Evolutionary conservation across 1,284 basidiomycete species (phyloP).

Genomic region (Ustilago curta): DNA sequence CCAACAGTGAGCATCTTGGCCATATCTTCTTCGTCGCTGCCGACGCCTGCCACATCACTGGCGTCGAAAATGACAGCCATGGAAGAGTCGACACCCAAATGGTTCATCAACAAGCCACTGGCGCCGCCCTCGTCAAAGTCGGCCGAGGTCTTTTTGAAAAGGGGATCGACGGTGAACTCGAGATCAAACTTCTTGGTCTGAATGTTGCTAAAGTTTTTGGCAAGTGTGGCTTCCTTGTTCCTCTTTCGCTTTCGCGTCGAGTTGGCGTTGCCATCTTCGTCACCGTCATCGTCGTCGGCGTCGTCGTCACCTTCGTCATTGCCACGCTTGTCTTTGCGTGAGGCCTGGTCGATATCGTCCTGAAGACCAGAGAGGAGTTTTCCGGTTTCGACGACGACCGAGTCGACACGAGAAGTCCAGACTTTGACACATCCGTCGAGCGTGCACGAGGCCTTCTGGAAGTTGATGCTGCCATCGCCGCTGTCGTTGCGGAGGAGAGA

Average conservation of each 20-base stretch:
- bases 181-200: conserved; percentile 79
- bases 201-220: conserved; percentile 75
- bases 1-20: conserved; percentile 37
- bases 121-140: conserved; percentile 99
- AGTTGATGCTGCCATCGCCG: conserved; percentile 79
- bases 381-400: conserved; percentile 94
- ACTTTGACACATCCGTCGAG: conserved; percentile 99
- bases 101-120: conserved; percentile 75
- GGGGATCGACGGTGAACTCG: conserved; percentile 94
- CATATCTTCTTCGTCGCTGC: conserved; percentile 76
- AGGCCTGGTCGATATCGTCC: conserved; percentile 68
- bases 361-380: conserved; percentile 93
- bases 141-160: conserved; percentile 97
- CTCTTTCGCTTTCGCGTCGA: conserved; percentile 71
- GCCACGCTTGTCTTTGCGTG: conserved; percentile 52
- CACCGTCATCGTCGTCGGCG: conserved; percentile 69
- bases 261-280: conserved; percentile 76
- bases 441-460: conserved; percentile 96
- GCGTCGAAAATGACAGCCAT: conserved; percentile 96
- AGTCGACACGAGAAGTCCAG: conserved; percentile 98
- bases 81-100: conserved; percentile 79
- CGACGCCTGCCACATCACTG: conserved; percentile 83
- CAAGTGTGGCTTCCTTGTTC: conserved; percentile 66
- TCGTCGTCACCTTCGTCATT: conserved; percentile 71
- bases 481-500: conserved; percentile 78